Conservation (phyloP, 345 rosid species). For the Cardiospermum halicacabum region DNA sequence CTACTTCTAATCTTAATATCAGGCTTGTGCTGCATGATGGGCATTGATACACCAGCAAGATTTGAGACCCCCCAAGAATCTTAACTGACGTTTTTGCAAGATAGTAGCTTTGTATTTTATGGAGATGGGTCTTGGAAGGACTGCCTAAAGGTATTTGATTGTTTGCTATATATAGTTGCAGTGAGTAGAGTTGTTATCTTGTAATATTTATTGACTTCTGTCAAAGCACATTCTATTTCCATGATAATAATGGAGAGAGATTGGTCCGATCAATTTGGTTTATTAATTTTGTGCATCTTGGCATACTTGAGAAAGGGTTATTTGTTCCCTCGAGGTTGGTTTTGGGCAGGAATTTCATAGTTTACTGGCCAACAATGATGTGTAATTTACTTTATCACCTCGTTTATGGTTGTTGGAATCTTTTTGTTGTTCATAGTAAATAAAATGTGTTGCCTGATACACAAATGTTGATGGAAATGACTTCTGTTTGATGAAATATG, state of each 20-base stretch:
- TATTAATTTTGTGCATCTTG: slow-evolving; percentile 1
- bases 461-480: background rate
- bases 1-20: slow-evolving; percentile 80
- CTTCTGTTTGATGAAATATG: background rate
- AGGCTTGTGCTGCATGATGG: slow-evolving; percentile 97
- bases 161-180: slow-evolving; percentile 26
- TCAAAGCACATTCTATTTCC: slow-evolving; percentile 2
- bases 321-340: background rate
- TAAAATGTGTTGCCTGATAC: background rate
- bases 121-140: slow-evolving; percentile 11
- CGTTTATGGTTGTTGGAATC: background rate
- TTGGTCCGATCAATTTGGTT: slow-evolving; percentile 3
- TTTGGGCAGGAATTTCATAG: background rate
- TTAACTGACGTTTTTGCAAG: slow-evolving; percentile 29
- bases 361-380: background rate
- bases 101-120: slow-evolving; percentile 9
- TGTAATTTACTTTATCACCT: background rate
- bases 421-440: background rate
- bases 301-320: background rate
- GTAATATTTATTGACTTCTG: slow-evolving; percentile 11
- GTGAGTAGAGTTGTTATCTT: slow-evolving; percentile 10
- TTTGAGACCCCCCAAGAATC: slow-evolving; percentile 95
- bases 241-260: slow-evolving; percentile 16
- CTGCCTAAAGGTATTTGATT: slow-evolving; percentile 19
- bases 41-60: slow-evolving; percentile 90